Evolutionary conservation across 106 monocot species (phyloP).

Genomic region (Allium cepa): DNA sequence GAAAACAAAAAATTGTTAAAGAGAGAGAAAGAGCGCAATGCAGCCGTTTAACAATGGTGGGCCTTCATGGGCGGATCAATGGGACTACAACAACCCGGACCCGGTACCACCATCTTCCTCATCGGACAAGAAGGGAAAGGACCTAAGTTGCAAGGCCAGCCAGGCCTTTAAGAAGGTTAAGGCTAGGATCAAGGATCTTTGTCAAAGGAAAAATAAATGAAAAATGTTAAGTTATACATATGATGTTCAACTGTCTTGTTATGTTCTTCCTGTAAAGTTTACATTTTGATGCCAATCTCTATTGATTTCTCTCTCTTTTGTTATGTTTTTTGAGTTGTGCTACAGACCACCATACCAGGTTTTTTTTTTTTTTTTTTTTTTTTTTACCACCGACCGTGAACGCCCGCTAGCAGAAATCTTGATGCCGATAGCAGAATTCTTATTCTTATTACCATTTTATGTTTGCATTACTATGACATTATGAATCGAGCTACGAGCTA

Average conservation of each 20-base stretch:
- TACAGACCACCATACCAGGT: not conserved
- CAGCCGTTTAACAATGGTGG: slow-evolving; percentile 4
- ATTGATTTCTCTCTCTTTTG: not conserved
- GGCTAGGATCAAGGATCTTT: slow-evolving; percentile 8
- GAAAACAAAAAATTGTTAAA: not conserved
- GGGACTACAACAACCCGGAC: slow-evolving; percentile 8
- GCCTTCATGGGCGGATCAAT: slow-evolving; percentile 8
- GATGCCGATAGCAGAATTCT: too few species aligned
- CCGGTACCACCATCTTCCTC: not conserved
- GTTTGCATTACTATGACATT: not conserved
- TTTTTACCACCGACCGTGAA: too few species aligned
- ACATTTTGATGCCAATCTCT: not conserved
- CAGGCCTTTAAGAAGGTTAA: slow-evolving; percentile 2
- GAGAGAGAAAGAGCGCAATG: slow-evolving; percentile 4
- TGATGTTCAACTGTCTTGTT: too few species aligned
- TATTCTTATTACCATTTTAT: too few species aligned
- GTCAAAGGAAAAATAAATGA: not conserved
- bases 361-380: too few species aligned
- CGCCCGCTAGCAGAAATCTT: too few species aligned
- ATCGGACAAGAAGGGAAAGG: not conserved
- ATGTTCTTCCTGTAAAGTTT: not conserved
- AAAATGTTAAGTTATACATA: not conserved
- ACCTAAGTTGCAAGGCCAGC: not conserved
- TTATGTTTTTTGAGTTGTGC: not conserved
- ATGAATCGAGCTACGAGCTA: not conserved